These are phyloP conservation scores for Mallotus japonicus DNA, from an alignment of 441 rosid species.

Conservation along the genomic window DNA sequence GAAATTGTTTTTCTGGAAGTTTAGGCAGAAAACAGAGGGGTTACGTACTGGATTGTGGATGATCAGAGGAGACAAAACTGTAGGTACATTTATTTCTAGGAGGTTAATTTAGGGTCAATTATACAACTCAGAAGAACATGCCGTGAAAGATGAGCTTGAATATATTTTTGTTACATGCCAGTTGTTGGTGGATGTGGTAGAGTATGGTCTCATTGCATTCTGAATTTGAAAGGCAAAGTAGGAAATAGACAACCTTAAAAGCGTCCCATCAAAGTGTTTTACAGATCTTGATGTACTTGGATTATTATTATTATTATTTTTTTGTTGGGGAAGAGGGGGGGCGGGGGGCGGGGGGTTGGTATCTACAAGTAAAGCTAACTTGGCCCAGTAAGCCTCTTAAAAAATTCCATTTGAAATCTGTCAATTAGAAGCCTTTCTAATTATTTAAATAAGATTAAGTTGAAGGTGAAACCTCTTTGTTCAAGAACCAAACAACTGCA, in stretches of 20 bases:
- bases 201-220: background rate
- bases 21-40: background rate
- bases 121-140: background rate
- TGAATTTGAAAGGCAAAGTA: background rate
- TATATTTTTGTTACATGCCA: background rate
- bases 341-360: background rate
- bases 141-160: background rate
- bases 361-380: background rate
- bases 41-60: background rate
- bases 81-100: background rate
- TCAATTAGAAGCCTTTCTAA: background rate
- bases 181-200: background rate
- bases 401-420: background rate
- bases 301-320: too few species aligned
- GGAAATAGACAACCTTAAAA: constrained; percentile 8
- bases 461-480: background rate
- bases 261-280: background rate
- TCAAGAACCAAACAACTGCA: background rate
- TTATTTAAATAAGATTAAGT: background rate
- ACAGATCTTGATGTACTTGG: background rate
- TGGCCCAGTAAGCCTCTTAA: background rate
- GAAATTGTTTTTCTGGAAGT: background rate
- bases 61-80: background rate
- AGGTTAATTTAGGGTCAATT: background rate
- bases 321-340: too few species aligned